These are phyloP conservation scores for Colletotrichum destructivum DNA, from an alignment of 2,329 filamentous ascomycete species.

Conservation along the genomic window DNA sequence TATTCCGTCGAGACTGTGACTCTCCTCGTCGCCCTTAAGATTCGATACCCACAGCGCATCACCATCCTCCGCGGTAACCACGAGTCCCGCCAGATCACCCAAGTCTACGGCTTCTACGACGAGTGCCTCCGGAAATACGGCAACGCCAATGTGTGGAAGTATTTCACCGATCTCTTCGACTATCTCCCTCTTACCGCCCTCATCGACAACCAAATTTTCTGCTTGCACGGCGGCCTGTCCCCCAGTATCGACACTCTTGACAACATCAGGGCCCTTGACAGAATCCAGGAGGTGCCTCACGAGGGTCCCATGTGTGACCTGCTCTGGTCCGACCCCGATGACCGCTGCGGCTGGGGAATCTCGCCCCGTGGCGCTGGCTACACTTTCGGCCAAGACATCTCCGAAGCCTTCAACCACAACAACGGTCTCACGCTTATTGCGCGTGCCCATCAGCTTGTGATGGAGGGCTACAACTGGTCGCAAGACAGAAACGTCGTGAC, in stretches of 20 bases:
- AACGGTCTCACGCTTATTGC: conserved; percentile 97
- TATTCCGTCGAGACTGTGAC: conserved; percentile 99
- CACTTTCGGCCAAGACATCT: conserved; percentile 97
- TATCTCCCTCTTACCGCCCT: conserved; percentile 97
- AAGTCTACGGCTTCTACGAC: conserved; percentile 99
- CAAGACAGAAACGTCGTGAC: conserved; percentile 98
- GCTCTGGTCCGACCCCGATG: conserved; percentile 98
- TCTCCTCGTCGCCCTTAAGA: conserved; percentile 95
- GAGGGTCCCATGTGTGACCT: conserved; percentile 99
- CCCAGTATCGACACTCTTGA: conserved; percentile 97
- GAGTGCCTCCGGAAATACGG: conserved; percentile 99
- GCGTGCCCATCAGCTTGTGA: conserved; percentile 96
- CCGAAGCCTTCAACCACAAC: conserved; percentile 99
- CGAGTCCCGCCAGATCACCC: conserved; percentile 98
- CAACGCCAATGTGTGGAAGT: conserved; percentile 99
- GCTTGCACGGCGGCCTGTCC: conserved; percentile 95
- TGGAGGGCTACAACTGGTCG: conserved; percentile 99
- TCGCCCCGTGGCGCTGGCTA: conserved; percentile 95
- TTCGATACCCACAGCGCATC: conserved; percentile 97
- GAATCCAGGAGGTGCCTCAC: conserved; percentile 98
- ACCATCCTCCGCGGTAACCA: conserved; percentile 99
- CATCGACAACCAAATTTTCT: conserved; percentile 99
- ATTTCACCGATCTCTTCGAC: conserved; percentile 98
- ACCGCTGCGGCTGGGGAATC: conserved; percentile 96
- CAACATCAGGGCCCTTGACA: conserved; percentile 94